Conservation (phyloP, 2,329 filamentous ascomycete species). For the Graphium sp. region DNA sequence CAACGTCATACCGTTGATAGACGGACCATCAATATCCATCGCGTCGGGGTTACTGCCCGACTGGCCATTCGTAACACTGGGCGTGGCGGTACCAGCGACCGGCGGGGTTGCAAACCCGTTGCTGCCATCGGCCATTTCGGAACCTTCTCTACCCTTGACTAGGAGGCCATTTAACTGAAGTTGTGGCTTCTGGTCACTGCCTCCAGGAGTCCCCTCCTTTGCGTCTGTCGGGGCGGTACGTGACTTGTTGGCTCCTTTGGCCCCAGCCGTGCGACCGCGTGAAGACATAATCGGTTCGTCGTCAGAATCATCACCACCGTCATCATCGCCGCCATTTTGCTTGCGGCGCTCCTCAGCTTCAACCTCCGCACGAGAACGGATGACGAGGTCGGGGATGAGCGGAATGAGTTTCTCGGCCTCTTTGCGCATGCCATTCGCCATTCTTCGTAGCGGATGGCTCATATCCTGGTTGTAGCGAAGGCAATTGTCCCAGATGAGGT, state of each 20-base stretch:
- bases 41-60: slow-evolving; percentile 62
- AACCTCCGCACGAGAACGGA: slow-evolving; percentile 83
- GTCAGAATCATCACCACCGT: slow-evolving; percentile 79
- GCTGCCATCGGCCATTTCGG: slow-evolving; percentile 69
- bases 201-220: slow-evolving; percentile 62
- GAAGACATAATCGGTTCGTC: slow-evolving; percentile 98
- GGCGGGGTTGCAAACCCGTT: slow-evolving; percentile 80
- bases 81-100: slow-evolving; percentile 57
- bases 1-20: slow-evolving; percentile 47
- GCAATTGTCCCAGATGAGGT: slow-evolving; percentile 95
- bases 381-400: slow-evolving; percentile 80
- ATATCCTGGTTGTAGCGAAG: slow-evolving; percentile 88
- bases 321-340: slow-evolving; percentile 70
- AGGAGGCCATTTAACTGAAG: slow-evolving; percentile 49
- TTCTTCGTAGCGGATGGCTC: slow-evolving; percentile 72
- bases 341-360: slow-evolving; percentile 76
- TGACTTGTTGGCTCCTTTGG: slow-evolving; percentile 58
- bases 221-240: slow-evolving; percentile 55
- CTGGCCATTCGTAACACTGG: slow-evolving; percentile 51
- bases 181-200: slow-evolving; percentile 59
- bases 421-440: slow-evolving; percentile 91
- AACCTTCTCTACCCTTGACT: slow-evolving; percentile 50
- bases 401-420: slow-evolving; percentile 94
- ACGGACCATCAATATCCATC: slow-evolving; percentile 74
- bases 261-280: slow-evolving; percentile 68